Base-by-base conservation (phyloP, 352 stramenopile genomes). In the Blastocystis sp. region DNA sequence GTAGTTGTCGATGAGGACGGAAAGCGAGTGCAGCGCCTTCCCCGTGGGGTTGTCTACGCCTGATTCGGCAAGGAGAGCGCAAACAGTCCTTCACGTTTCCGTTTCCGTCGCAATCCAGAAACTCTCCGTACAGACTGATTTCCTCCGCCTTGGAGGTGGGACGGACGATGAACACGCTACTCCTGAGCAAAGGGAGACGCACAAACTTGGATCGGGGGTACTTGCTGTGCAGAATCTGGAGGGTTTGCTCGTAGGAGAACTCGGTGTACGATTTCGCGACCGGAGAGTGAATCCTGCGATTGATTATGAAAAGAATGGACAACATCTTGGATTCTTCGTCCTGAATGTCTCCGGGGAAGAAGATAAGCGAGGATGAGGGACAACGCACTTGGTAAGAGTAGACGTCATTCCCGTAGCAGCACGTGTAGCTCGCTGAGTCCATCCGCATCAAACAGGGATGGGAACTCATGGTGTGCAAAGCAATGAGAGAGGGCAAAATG, bases 131-230 rank as follows among this genome's bases (percentile, higher is more conserved):
- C 3, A 85, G 55, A 39, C 74, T 85, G 50, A 85, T 85, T 26
- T 85, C 74, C 13, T 67, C 60, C 13, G 74, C 50, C 61, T 85
- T 85, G 2, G 41, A 4, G n/a, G 74, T 70, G 29, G 74, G 74
- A 21, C 74, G 74, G 26, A 85, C 51, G 50, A 85, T 85, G 74
- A 67, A 85, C 16, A 85, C 66, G 51, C 74, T 85, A 85, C n/a
- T 2, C 6, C 35, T 66, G 19, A 69, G 13, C 12, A 10, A 50
- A 26, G 21, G 16, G 21, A 61, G 1, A 29, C 12, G 29, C 9
- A 31, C 12, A 1, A 69, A 85, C 74, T 85, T 85, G 33, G 74
- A 85, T 37, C 59, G 45, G 29, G 51, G 61, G 45, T 85, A 85
- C 50, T 85, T 85, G 51, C 33, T 13, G 60, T 85, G 74, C 39